Evolutionary conservation across 192 early-diverging fungal genomes (phyloP), one percentile per base, ranked within the genome.

Genomic region (Mortierella alpina): DNA sequence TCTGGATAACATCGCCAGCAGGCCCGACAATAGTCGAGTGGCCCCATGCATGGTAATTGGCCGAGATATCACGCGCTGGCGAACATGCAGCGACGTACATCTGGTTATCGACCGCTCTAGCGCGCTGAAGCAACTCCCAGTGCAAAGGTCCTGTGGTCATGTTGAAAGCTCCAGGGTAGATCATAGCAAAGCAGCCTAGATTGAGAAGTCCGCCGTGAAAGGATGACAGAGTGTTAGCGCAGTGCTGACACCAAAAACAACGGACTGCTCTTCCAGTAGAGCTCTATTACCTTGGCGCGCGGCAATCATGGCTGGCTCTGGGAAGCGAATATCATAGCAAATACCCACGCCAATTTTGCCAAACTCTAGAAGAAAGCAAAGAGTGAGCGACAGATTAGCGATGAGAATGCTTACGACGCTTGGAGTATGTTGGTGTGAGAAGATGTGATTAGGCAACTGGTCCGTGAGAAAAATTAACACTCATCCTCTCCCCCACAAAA

Each of bases 151-250:
- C 98, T 4, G 98, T 99, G 12, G 92, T 96, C 83, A 91, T 93
- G 82, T 98, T 99, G 84, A 98, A 98, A 0, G 96, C 97, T 2
- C 96, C 98, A 5, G 97, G 98, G 72, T 98, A 99, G 42, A 99
- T 90, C 97, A 99, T 97, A 17, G 90, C 92, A 22, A 97, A 77
- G 70, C 95, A 96, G 0, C 95, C 90, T 59, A 47, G 31, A 31
- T 31, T 23, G 14, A 31, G 46, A 20, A 15, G 1, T 17, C 72
- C 15, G 54, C 20, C 8, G 15, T 39, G 13, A 41, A 40, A 7
- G 42, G 66, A 6, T 2, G 45, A 57, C 13, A 47, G 31, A 31
- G 31, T 31, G 31, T 31, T 31, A 31, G 31, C 31, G 31, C 31
- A 31, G 31, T 31, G 31, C 31, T 31, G 31, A 31, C 31, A 31